Base-by-base conservation (phyloP, 345 rosid species). In the Pugionium dolabratum region DNA sequence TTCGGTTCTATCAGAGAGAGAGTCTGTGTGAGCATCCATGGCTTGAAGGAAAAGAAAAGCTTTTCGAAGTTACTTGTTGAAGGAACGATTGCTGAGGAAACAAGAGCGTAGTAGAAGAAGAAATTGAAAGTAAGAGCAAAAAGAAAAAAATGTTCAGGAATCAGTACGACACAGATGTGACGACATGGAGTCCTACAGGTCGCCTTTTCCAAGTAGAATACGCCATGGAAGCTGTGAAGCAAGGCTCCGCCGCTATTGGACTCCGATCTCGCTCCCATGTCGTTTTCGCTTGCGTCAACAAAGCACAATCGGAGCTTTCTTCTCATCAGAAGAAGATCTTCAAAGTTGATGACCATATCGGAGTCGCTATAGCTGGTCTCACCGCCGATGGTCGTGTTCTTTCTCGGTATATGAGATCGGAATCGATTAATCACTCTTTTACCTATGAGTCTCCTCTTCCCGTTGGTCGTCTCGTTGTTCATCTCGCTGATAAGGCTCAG, bases 191-290 rank as follows among this genome's bases (percentile, higher is more conserved):
- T 81, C 99, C 99, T 0, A 89, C 95, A 34, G 97, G 99, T 8
- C 78, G 99, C 59, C 80, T 95, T 7, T 89, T 87, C 76, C 99
- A 95, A 83, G 97, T 95, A 62, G 97, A 95, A 74, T 91, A 95
- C 82, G 95, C 99, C 49, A 95, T 95, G 97, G 99, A 95, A 82
- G 97, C 99, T 8, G 96, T 95, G 71, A 95, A 95, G 76, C 99
- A 95, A 75, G 99, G 99, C 32, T 95, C 97, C 9, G 99, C 97
- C 4, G 99, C 99, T 37, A 95, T 95, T 41, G 99, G 99, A 0
- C 93, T 95, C 85, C 91, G 99, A 91, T 95, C 99, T 70, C 90
- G 83, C 78, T 75, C 91, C 45, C 99, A 95, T 76, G 95, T 86
- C 30, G 96, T 94, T 7, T 79, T 91, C 52, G 97, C 84, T 26